Percentiles rank a stretch among this genome's conserved stretches.
Conservation (phyloP, 805 yeast genomes). For the Debaryomyces maramus region DNA sequence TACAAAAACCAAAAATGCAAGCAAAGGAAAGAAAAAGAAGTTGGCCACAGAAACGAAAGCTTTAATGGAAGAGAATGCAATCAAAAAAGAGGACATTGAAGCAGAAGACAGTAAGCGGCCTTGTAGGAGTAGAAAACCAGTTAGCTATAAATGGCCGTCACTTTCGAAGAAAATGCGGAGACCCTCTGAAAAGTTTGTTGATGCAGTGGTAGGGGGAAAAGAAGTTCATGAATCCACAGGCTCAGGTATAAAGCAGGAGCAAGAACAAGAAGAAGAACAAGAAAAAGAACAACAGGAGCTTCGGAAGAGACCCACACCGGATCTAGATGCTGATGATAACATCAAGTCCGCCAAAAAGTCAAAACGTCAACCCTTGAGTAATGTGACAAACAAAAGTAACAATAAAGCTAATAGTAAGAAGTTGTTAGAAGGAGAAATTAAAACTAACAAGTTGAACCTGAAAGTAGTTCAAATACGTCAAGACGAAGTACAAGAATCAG, state of each 20-base stretch:
- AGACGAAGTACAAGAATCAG: too few relatives aligned
- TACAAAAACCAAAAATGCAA: background rate
- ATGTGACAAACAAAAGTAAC: constrained; percentile 25
- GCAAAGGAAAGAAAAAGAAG: background rate
- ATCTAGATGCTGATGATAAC: constrained; percentile 2
- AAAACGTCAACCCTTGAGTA: constrained; percentile 21
- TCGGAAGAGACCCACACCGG: too few relatives aligned
- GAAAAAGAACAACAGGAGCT: constrained; percentile 5
- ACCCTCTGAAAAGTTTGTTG: constrained; percentile 56
- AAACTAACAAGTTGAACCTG: background rate
- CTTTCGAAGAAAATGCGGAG: constrained; percentile 69
- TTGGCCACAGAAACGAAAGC: background rate
- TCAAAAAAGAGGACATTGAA: background rate
- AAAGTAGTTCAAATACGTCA: background rate
- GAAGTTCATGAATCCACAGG: constrained; percentile 9
- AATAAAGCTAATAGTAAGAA: background rate
- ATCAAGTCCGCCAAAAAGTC: constrained; percentile 4
- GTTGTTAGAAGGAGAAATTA: background rate
- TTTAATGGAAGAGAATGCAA: background rate
- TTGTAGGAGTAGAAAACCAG: constrained; percentile 54
- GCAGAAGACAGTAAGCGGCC: constrained; percentile 26
- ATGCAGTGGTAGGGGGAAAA: constrained; percentile 48
- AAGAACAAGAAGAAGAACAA: constrained; percentile 1
- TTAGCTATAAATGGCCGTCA: constrained; percentile 70
- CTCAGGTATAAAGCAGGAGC: constrained; percentile 4